Percentiles rank a stretch among this genome's conserved stretches.
phyloP scores from a whole-genome alignment of 495 filamentous ascomycete genomes.

The Podospora anserina region DNA sequence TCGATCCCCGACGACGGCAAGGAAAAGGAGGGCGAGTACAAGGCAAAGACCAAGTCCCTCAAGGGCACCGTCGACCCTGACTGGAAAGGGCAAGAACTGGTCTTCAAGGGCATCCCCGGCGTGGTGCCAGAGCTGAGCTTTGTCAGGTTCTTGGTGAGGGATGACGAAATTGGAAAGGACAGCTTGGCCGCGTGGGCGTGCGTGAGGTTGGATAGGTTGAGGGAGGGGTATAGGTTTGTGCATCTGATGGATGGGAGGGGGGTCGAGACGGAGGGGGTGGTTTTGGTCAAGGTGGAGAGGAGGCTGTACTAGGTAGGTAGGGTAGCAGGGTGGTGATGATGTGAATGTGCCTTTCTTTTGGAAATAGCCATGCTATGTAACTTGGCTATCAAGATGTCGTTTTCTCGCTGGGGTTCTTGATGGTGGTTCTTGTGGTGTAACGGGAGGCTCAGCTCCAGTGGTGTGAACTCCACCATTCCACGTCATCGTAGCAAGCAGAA shows the following conservation, averaged over 20 bases:
- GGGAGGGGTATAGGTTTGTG: conserved; percentile 71
- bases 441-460: no score
- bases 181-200: conserved; percentile 83
- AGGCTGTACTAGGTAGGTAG: conserved; percentile 27
- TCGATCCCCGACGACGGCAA: conserved; percentile 22
- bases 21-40: conserved; percentile 61
- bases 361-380: no score
- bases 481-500: no score
- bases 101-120: conserved; percentile 58
- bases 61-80: conserved; percentile 64
- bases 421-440: no score
- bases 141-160: conserved; percentile 80
- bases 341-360: no score
- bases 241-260: conserved; percentile 67
- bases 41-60: conserved; percentile 60
- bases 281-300: conserved; percentile 70
- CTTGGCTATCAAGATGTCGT: no score
- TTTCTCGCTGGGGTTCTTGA: no score
- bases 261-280: conserved; percentile 54
- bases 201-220: conserved; percentile 74
- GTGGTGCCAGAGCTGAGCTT: conserved; percentile 79
- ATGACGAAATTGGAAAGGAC: conserved; percentile 74
- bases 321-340: no score
- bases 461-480: no score
- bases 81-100: conserved; percentile 61